A percentile compares a stretch with the other conserved stretches of the same genome.
Conservation (phyloP, 1,284 basidiomycete species). For the Microstroma glucosiphilum region DNA sequence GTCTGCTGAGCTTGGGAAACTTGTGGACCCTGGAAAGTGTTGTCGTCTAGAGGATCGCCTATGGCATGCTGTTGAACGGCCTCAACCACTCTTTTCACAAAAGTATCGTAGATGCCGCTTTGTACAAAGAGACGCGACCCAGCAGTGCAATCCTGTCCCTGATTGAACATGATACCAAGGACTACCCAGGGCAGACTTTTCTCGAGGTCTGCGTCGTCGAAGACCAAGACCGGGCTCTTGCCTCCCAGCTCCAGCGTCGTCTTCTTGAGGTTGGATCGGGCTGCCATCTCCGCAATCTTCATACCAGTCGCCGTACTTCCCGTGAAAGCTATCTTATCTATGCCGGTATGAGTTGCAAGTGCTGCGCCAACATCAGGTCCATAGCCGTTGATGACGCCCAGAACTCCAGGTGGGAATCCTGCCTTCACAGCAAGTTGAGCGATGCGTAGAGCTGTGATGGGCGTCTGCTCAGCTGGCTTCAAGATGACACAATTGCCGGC, state of each 20-base stretch:
- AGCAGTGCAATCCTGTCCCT: conserved; percentile 28
- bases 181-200: conserved; percentile 32
- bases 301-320: conserved; percentile 18
- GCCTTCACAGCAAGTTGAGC: conserved; percentile 27
- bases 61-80: conserved; percentile 21
- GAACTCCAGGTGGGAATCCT: conserved; percentile 32
- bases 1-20: conserved; percentile 24
- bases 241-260: conserved; percentile 65
- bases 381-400: conserved; percentile 21
- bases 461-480: conserved; percentile 33
- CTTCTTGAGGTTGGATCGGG: conserved; percentile 12
- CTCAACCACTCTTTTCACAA: conserved; percentile 15
- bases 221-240: conserved; percentile 75
- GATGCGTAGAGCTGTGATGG: conserved; percentile 23
- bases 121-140: conserved; percentile 28
- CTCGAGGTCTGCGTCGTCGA: conserved; percentile 61
- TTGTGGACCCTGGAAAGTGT: conserved; percentile 19
- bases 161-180: conserved; percentile 22
- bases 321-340: conserved; percentile 33
- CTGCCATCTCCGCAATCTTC: conserved; percentile 9
- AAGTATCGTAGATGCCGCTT: conserved; percentile 21
- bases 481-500: conserved; percentile 30
- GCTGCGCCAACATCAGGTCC: conserved; percentile 17
- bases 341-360: conserved; percentile 25
- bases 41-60: conserved; percentile 25